Conservation (phyloP, 2,329 filamentous ascomycete species). For the Microsporum audouinii region DNA sequence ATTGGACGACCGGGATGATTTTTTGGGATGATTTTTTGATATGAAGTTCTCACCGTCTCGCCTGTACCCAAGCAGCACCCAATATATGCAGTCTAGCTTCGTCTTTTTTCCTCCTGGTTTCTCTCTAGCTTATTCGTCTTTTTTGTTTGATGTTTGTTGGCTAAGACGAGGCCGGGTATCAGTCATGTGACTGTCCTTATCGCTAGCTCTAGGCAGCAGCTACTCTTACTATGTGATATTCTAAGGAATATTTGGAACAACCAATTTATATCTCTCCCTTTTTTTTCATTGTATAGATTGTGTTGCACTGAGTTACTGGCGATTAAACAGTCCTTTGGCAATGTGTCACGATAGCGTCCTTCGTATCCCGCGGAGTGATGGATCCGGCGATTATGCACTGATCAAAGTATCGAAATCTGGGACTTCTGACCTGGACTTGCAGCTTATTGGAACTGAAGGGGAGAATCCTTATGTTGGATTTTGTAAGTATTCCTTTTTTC, state of each 20-base stretch:
- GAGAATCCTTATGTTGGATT: conserved; percentile 42
- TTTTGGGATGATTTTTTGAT: too few relatives aligned
- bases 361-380: conserved; percentile 39
- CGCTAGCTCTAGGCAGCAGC: not conserved
- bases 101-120: not conserved
- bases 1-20: not conserved
- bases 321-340: not conserved
- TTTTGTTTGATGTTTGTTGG: not conserved
- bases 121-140: not conserved
- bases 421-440: conserved; percentile 39
- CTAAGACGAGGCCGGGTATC: not conserved
- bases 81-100: not conserved
- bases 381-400: conserved; percentile 34
- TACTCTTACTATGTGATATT: not conserved
- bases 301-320: not conserved
- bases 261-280: not conserved
- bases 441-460: conserved; percentile 48
- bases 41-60: not conserved
- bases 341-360: conserved; percentile 31
- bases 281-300: not conserved
- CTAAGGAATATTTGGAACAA: not conserved
- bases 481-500: conserved; percentile 25
- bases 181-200: not conserved
- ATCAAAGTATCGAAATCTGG: conserved; percentile 36
- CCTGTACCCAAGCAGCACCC: not conserved